A percentile compares a stretch with the other conserved stretches of the same genome.
phyloP scores from a whole-genome alignment of 257 asterid genomes.

The Solanum virginianum region DNA sequence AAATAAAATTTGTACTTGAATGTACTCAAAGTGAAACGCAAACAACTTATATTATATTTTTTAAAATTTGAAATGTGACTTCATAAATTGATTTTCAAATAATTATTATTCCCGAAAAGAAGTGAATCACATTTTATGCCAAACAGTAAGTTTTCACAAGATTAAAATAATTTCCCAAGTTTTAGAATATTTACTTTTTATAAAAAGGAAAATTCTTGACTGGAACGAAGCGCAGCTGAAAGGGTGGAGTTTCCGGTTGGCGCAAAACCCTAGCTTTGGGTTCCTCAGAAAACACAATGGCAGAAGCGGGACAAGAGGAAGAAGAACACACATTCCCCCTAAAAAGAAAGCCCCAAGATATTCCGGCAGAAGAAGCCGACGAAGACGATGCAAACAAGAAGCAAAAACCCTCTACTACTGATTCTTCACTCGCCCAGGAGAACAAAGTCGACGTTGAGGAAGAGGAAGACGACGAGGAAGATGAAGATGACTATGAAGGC shows the following conservation, averaged over 20 bases:
- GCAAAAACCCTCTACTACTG: constrained; percentile 4
- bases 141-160: background rate
- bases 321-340: constrained; percentile 2
- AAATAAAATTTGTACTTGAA: background rate
- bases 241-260: background rate
- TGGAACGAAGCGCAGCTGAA: background rate
- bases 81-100: background rate
- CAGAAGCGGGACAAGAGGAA: background rate
- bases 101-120: too few species aligned
- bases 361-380: background rate
- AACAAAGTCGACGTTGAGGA: background rate
- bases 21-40: background rate
- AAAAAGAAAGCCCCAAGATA: constrained; percentile 1
- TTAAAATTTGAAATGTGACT: background rate
- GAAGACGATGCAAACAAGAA: constrained; percentile 9
- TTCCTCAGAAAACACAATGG: background rate
- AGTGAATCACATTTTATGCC: too few species aligned
- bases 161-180: background rate
- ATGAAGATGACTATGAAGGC: background rate
- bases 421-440: background rate
- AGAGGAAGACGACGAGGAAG: background rate
- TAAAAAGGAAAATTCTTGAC: background rate
- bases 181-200: background rate
- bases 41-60: background rate
- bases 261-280: background rate